Evolutionary conservation across 2,329 filamentous ascomycete species (phyloP).

Genomic region (Diaporthe sp.): DNA sequence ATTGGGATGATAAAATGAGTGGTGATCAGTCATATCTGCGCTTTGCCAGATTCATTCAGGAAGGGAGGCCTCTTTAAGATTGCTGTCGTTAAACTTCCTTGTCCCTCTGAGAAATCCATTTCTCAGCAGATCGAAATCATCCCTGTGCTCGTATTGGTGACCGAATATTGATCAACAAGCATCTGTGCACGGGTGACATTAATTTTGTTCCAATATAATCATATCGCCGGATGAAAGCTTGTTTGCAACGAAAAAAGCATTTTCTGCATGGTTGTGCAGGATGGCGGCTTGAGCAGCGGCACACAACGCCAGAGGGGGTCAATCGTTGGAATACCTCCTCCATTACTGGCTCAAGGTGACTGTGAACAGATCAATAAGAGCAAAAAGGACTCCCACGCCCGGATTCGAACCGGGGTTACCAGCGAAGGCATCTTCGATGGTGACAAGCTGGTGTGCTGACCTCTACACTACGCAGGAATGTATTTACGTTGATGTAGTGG

Average conservation of each 20-base stretch:
- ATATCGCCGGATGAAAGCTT: too few species aligned
- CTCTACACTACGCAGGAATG: constrained; percentile 21
- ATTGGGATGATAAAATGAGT: too few species aligned
- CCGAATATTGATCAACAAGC: neutral
- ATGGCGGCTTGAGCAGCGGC: neutral
- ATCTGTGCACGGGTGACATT: too few species aligned
- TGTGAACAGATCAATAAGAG: too few species aligned
- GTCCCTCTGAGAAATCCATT: too few species aligned
- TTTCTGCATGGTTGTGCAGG: neutral
- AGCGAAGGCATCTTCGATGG: constrained; percentile 5
- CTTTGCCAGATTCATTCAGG: too few species aligned
- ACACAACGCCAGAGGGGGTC: neutral
- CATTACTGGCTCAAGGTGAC: neutral
- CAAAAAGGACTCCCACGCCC: constrained; percentile 27
- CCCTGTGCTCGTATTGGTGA: neutral
- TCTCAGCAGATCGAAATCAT: neutral
- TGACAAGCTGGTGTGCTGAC: constrained; percentile 25
- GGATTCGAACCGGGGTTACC: constrained; percentile 21
- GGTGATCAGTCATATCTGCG: too few species aligned
- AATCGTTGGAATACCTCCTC: neutral
- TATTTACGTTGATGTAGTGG: neutral
- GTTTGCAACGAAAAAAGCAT: neutral
- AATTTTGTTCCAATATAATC: too few species aligned
- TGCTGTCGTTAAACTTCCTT: too few species aligned
- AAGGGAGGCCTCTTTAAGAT: too few species aligned